phyloP scores from a whole-genome alignment of 2,329 filamentous ascomycete genomes.

The Aspergillus sp. region DNA sequence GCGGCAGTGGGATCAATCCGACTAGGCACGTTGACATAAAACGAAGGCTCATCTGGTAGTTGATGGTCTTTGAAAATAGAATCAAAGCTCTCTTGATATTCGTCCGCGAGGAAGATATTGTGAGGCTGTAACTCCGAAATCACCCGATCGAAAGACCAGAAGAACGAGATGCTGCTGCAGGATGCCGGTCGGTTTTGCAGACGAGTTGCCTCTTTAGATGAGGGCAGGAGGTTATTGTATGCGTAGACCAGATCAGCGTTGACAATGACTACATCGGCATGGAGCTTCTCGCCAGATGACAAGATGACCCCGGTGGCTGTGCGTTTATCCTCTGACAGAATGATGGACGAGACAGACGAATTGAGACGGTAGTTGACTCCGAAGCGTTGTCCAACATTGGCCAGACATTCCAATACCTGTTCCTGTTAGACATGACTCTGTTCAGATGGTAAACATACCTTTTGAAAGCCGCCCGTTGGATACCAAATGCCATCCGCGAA shows the following conservation, averaged over 20 bases:
- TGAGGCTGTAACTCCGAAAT: conserved; percentile 63
- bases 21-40: conserved; percentile 73
- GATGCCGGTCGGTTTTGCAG: conserved; percentile 48
- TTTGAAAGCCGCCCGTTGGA: conserved; percentile 61
- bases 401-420: conserved; percentile 56
- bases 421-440: neutral
- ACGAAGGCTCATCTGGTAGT: conserved; percentile 64
- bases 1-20: conserved; percentile 65
- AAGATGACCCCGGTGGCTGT: conserved; percentile 31
- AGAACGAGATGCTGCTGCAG: conserved; percentile 72
- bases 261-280: conserved; percentile 63
- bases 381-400: conserved; percentile 56
- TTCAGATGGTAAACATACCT: conserved; percentile 21
- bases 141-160: conserved; percentile 47
- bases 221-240: conserved; percentile 65
- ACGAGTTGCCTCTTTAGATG: conserved; percentile 22
- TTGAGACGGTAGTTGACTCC: conserved; percentile 61
- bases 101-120: conserved; percentile 73
- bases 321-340: conserved; percentile 44
- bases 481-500: conserved; percentile 71
- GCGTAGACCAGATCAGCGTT: conserved; percentile 73
- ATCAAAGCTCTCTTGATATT: conserved; percentile 70
- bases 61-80: conserved; percentile 66
- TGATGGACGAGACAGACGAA: conserved; percentile 53
- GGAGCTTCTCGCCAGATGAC: conserved; percentile 52